These are phyloP conservation scores for Elsinoe arachidis DNA, from an alignment of 2,329 filamentous ascomycete species.

Conservation along the genomic window DNA sequence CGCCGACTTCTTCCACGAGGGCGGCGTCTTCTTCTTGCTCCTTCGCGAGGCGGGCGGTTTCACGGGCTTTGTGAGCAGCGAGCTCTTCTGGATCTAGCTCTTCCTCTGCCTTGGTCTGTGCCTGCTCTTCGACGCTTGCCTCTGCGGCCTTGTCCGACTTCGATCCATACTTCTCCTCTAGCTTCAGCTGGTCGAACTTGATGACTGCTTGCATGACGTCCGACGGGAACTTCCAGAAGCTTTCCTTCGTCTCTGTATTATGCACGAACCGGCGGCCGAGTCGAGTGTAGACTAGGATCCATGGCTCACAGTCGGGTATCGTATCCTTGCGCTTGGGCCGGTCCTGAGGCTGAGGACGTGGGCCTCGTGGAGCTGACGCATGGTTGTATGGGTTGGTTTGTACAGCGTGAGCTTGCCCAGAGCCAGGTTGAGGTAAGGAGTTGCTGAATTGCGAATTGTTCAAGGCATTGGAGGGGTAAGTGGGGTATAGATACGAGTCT, in stretches of 20 bases:
- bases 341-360: slow-evolving; percentile 61
- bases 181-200: slow-evolving; percentile 63
- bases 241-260: slow-evolving; percentile 76
- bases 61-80: slow-evolving; percentile 42
- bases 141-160: slow-evolving; percentile 23
- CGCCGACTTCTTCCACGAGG: slow-evolving; percentile 43
- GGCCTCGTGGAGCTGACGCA: slow-evolving; percentile 34
- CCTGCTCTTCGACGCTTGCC: slow-evolving; percentile 14
- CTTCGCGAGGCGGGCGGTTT: slow-evolving; percentile 22
- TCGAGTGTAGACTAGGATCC: slow-evolving; percentile 89
- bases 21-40: slow-evolving; percentile 71
- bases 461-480: neutral
- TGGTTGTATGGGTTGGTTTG: neutral
- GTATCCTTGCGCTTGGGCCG: slow-evolving; percentile 69
- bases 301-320: slow-evolving; percentile 76
- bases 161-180: slow-evolving; percentile 49
- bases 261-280: slow-evolving; percentile 83
- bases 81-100: slow-evolving; percentile 64
- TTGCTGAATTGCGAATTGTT: slow-evolving; percentile 32
- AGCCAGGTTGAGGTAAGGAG: neutral
- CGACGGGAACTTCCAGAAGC: slow-evolving; percentile 90
- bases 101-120: slow-evolving; percentile 24
- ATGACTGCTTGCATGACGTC: slow-evolving; percentile 68
- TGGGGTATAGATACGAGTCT: neutral
- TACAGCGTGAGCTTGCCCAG: neutral